Evolutionary conservation across 2,329 filamentous ascomycete species (phyloP), one percentile per base, ranked within the genome.

Genomic region (Aspergillus glaucus): DNA sequence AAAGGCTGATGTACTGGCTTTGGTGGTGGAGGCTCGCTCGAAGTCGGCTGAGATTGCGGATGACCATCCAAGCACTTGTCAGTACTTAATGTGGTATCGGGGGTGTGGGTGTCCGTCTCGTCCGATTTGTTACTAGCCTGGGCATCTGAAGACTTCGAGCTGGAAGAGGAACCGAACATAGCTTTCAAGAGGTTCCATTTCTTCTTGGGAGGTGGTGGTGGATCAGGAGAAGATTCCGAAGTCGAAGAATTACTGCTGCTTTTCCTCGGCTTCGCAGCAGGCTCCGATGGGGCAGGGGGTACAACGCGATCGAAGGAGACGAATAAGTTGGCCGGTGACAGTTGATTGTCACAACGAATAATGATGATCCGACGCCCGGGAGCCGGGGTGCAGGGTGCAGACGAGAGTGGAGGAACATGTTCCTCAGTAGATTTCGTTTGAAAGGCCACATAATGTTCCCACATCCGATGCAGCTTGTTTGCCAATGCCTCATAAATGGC

Each of bases 311-410:
- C 82, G 55, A 85, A 85, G 0, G 81, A 80, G 42, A 84, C 72
- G 56, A 84, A 84, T 14, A 81, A 71, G 47, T 75, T 63, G 34
- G 61, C 70, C 44, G 76, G 73, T 30, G 76, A 71, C 43, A 79
- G 62, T 49, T 78, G 75, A 54, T 77, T 80, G 64, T 95, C 90
- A 54, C 87, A 91, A 49, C 89, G 84, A 55, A 95, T 86, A 59
- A 96, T 95, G 68, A 95, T 81, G 52, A 96, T 87, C 52, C 87
- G 80, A 61, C 92, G 88, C 43, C 87, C 86, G 1, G 91, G 88
- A 2, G 89, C 88, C 5, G 91, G 91, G 50, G 85, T 85, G 60
- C 86, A 90, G n/a, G 91, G 88, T 5, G 82, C 83, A 2, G 88
- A 88, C 1, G 87, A 90, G 5, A 88, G 85, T 1, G 77, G 78